Evolutionary conservation across 345 rosid genomes (phyloP), one percentile per base, ranked within the genome.

Genomic region (Geranium rotundifolium): DNA sequence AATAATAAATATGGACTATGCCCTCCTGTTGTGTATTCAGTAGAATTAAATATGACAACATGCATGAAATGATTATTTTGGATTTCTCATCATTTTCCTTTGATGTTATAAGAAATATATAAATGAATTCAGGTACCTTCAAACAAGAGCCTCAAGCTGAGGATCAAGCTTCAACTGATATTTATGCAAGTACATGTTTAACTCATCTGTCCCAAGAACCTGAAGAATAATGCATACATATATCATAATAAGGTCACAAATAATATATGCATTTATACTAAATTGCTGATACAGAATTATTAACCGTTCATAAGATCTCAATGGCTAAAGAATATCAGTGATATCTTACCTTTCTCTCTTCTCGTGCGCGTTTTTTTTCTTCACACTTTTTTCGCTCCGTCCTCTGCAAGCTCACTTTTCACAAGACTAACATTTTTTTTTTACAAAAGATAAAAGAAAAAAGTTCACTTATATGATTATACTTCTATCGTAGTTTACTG

Each of bases 111-210:
- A 58, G 58, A 57, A 14, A 17, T 31, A 6, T 46, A 41, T 39
- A 54, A 31, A 57, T 7, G 6, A 17, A 31, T 34, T 41, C 50
- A 59, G n/a, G 12, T 41, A 87, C 96, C 91, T 89, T 66, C 96
- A 89, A 69, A 89, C 89, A 58, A 86, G 80, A 10, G 89, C 88
- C 54, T 86, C 91, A 31, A 86, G 77, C 70, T 82, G 88, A 49
- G 96, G 88, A 67, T 86, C 95, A 41, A 89, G 91, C 81, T 86
- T 91, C 18, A 89, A 74, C 62, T 86, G 86, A 69, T 89, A 89
- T 69, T 89, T 89, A 70, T 80, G 79, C 75, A 89, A 75, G 71
- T 87, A 89, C 62, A 86, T 82, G 75, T 80, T 76, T 69, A 89
- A 66, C 66, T 89, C 91, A 70, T 83, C 88, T 4, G 95, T 89